phyloP scores from a whole-genome alignment of 345 rosid species.

The Eutrema yunnanense region DNA sequence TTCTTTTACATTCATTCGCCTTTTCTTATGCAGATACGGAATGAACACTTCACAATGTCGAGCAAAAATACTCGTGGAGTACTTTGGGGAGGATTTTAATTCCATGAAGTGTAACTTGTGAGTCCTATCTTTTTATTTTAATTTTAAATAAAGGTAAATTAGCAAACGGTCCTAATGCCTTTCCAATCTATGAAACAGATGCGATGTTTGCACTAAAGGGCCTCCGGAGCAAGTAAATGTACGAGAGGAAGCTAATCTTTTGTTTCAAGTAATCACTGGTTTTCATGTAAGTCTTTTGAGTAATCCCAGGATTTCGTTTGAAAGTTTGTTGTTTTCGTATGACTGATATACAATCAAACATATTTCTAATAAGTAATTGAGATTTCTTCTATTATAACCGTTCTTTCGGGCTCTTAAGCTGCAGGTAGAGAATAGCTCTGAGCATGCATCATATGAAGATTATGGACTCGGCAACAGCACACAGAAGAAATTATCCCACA shows the following conservation, averaged over 20 bases:
- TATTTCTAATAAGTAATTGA: not conserved
- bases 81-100: constrained; percentile 74
- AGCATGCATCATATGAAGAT: constrained; percentile 40
- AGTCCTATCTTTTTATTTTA: constrained; percentile 4
- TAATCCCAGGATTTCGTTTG: not conserved
- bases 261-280: constrained; percentile 63
- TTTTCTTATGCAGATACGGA: constrained; percentile 57
- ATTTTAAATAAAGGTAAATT: not conserved
- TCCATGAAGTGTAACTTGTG: constrained; percentile 62
- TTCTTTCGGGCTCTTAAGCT: not conserved
- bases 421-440: constrained; percentile 29
- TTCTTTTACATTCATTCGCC: not conserved
- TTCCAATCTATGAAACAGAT: constrained; percentile 39
- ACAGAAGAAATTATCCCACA: constrained; percentile 28
- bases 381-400: not conserved
- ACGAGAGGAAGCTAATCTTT: constrained; percentile 60
- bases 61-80: constrained; percentile 67
- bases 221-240: constrained; percentile 60
- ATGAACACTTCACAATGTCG: constrained; percentile 83
- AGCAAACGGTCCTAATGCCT: not conserved
- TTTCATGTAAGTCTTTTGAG: constrained; percentile 36
- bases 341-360: not conserved
- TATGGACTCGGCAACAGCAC: constrained; percentile 20
- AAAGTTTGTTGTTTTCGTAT: not conserved
- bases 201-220: constrained; percentile 70